A percentile compares a stretch with the other conserved stretches of the same genome.
Evolutionary conservation across 768 basidiomycete genomes (phyloP).

Genomic region (Kwoniella pini): DNA sequence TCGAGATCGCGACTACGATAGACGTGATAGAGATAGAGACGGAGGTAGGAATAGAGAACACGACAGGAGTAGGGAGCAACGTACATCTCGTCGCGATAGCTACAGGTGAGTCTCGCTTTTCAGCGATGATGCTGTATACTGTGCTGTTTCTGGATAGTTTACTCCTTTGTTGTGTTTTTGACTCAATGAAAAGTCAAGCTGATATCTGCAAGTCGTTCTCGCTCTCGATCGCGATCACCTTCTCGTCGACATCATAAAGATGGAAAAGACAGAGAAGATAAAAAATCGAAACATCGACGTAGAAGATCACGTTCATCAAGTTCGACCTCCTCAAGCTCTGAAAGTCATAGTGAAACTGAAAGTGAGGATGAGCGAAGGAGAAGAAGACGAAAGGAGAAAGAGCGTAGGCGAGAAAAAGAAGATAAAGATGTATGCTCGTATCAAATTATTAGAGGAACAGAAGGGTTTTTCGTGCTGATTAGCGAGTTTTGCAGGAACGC

Average conservation of each 20-base stretch:
- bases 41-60: constrained; percentile 5
- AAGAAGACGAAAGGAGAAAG: constrained; percentile 17
- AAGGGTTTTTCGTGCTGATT: background rate
- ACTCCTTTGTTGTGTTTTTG: background rate
- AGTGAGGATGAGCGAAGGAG: constrained; percentile 25
- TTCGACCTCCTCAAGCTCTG: constrained; percentile 7
- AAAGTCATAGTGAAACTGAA: constrained; percentile 29
- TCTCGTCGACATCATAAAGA: constrained; percentile 21
- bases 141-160: too few species aligned
- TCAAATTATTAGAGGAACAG: background rate
- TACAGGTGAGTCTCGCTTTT: constrained; percentile 5
- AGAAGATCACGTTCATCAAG: constrained; percentile 8
- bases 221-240: constrained; percentile 29
- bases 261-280: background rate
- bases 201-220: constrained; percentile 23
- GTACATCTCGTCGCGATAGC: constrained; percentile 1
- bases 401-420: constrained; percentile 14
- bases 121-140: too few species aligned
- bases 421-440: constrained; percentile 12
- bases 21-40: background rate
- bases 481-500: constrained; percentile 17
- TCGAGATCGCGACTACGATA: background rate
- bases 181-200: constrained; percentile 2
- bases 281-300: constrained; percentile 5
- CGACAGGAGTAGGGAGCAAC: background rate